These are phyloP conservation scores for Aspergillus sp. DNA, from an alignment of 2,329 filamentous ascomycete species.

Conservation along the genomic window DNA sequence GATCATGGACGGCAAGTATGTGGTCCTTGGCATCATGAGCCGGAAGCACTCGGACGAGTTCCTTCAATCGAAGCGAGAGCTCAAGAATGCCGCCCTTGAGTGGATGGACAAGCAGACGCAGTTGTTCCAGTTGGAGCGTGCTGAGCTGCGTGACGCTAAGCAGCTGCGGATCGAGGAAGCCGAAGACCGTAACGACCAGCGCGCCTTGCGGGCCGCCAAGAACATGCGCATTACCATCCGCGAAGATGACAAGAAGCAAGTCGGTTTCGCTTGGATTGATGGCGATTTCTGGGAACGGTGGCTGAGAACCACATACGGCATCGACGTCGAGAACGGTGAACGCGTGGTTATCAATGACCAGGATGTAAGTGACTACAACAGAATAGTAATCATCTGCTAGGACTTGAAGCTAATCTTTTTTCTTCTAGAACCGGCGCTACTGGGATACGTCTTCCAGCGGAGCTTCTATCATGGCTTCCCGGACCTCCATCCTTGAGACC, in stretches of 20 bases:
- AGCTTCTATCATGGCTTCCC: slow-evolving; percentile 83
- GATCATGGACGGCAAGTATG: slow-evolving; percentile 91
- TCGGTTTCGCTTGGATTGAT: slow-evolving; percentile 96
- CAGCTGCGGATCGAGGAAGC: slow-evolving; percentile 95
- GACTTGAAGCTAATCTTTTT: slow-evolving; percentile 30
- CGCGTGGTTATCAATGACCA: slow-evolving; percentile 96
- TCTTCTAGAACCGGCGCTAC: slow-evolving; percentile 76
- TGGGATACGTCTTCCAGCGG: slow-evolving; percentile 92
- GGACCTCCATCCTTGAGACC: slow-evolving; percentile 88
- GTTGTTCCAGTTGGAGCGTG: slow-evolving; percentile 86
- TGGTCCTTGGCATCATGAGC: slow-evolving; percentile 88
- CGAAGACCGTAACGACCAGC: slow-evolving; percentile 86
- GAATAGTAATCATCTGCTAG: neutral
- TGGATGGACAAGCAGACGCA: slow-evolving; percentile 98
- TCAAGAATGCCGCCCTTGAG: slow-evolving; percentile 93
- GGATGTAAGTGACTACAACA: slow-evolving; percentile 66
- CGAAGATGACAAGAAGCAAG: slow-evolving; percentile 80
- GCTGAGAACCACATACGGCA: slow-evolving; percentile 92
- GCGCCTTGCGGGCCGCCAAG: slow-evolving; percentile 83
- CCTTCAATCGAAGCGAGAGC: slow-evolving; percentile 74
- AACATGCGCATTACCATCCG: slow-evolving; percentile 90
- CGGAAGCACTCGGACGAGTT: slow-evolving; percentile 80
- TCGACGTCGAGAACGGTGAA: slow-evolving; percentile 82
- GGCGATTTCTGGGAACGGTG: slow-evolving; percentile 97
- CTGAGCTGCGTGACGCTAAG: slow-evolving; percentile 91